Base-by-base conservation (phyloP, 2,329 filamentous ascomycete genomes). In the Phoma sp. region DNA sequence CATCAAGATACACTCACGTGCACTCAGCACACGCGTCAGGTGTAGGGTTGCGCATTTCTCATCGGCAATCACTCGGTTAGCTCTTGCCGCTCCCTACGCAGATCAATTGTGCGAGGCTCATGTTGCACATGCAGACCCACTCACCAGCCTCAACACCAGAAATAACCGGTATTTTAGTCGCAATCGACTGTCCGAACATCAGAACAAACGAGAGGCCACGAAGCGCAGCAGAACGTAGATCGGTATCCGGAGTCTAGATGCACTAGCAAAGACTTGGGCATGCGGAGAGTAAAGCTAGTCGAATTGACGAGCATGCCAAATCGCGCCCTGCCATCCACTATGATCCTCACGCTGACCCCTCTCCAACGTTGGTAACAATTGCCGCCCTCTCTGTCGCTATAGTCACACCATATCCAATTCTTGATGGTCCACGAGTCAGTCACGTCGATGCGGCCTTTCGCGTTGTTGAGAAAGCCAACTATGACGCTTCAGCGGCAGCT, bases 91-190 rank as follows among this genome's bases (percentile, higher is more conserved):
- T 41, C 52, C 46, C 24, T 45, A 40, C 31, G 32, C 27, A 31
- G 51, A 53, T 45, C 43, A 12, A 29, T 12, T 2, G 32, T 13
- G 1, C 3, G 9, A 29, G 19, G 6, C 7, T 15, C 17, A 25
- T 41, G 41, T 37, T 36, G 51, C 36, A 21, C 36, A 13, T 32
- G 43, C 33, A 39, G 32, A 44, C 45, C 46, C 46, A 45, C 51
- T 22, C 51, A 35, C 44, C 45, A 53, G 50, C 56, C 46, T 29
- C 56, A 59, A 56, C 38, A 49, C 46, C 51, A 58, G 33, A 35
- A 38, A 22, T 32, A 33, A 22, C 40, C 17, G 24, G 41, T 25
- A 44, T 44, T 31, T 19, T 37, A 15, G 4, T 2, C 15, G 6
- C 35, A 15, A 32, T 19, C 33, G 22, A 35, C 21, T 36, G 13